Percentiles rank a stretch among this genome's conserved stretches.
These are phyloP conservation scores for Boletus rufocinnamomeus DNA, from an alignment of 768 basidiomycete genomes.

Conservation along the genomic window DNA sequence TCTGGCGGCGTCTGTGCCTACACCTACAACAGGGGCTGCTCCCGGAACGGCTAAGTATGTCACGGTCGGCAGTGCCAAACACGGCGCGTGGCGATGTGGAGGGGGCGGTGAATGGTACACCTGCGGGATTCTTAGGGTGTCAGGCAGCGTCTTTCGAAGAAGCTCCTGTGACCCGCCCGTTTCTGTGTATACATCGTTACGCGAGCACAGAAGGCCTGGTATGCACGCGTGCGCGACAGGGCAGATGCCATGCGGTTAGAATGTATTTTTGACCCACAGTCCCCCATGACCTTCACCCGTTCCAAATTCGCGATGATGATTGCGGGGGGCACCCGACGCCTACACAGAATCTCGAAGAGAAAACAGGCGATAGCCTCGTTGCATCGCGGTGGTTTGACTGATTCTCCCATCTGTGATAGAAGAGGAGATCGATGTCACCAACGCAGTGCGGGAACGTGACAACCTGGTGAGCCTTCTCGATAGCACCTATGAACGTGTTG, in stretches of 20 bases:
- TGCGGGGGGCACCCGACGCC: slow-evolving; percentile 1
- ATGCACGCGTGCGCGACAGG: slow-evolving; percentile 8
- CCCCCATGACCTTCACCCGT: neutral
- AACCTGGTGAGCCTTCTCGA: slow-evolving; percentile 12
- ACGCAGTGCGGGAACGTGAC: neutral
- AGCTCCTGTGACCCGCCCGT: neutral
- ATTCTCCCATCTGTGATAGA: slow-evolving; percentile 3
- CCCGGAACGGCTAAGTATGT: neutral
- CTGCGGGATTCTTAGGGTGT: neutral
- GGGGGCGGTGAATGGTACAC: neutral
- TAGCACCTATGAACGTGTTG: neutral
- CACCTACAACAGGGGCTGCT: neutral
- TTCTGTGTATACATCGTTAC: neutral
- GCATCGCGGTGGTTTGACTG: slow-evolving; percentile 1
- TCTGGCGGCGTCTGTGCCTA: neutral
- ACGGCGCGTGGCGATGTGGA: neutral
- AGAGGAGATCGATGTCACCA: slow-evolving; percentile 14
- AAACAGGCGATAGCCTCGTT: slow-evolving; percentile 9
- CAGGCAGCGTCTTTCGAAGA: neutral
- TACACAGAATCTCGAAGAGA: slow-evolving; percentile 12
- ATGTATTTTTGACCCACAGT: slow-evolving; percentile 9
- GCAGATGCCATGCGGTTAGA: neutral
- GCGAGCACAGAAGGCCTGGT: neutral
- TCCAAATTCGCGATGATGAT: slow-evolving; percentile 11
- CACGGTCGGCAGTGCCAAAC: neutral